Evolutionary conservation across 805 yeast genomes (phyloP), one percentile per base, ranked within the genome.

Genomic region (Myxozyma neotropica): DNA sequence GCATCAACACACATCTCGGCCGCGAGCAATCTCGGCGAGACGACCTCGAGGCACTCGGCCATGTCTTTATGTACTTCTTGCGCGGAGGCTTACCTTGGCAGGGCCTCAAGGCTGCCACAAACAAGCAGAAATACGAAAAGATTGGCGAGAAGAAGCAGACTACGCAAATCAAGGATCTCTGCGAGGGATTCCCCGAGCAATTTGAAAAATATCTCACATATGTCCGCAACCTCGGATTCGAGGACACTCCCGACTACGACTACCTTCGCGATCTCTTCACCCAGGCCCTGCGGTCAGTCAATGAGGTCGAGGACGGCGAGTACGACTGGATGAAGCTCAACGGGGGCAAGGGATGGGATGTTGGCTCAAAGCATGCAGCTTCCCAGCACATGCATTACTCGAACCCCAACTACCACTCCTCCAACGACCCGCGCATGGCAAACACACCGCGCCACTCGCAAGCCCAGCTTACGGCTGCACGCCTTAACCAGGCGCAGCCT

Each of bases 21-120:
- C 84, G 97, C 70, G 99, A 94, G 75, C 99, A 94, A 78, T 85
- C 89, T 70, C 86, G 99, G 73, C 82, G 99, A 70, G 99, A 94
- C 72, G 99, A 94, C 75, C 81, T 94, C 71, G 99, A 94, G 77
- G 89, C 96, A 57, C 80, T 94, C 71, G 99, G 97, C 35, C 97
- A 94, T 74, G 99, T 94, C 7, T 90, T 94, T 71, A 88, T 94
- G 79, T 94, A 94, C 76, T 94, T 94, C 75, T 75, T 93, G 66
- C 83, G 96, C 69, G 99, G 99, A 47, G 89, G 89, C 59, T 79
- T 94, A 70, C 99, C 99, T 63, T 94, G 99, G 99, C 99, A 94
- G 78, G 99, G 99, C 26, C 80, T 94, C 67, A 93, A 94, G 74
- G 99, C 99, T 5, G 97, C 97, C 66, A 92, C 96, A 42, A 94